Evolutionary conservation across 2,329 filamentous ascomycete genomes (phyloP).

Genomic region (Fusarium vanettenii): DNA sequence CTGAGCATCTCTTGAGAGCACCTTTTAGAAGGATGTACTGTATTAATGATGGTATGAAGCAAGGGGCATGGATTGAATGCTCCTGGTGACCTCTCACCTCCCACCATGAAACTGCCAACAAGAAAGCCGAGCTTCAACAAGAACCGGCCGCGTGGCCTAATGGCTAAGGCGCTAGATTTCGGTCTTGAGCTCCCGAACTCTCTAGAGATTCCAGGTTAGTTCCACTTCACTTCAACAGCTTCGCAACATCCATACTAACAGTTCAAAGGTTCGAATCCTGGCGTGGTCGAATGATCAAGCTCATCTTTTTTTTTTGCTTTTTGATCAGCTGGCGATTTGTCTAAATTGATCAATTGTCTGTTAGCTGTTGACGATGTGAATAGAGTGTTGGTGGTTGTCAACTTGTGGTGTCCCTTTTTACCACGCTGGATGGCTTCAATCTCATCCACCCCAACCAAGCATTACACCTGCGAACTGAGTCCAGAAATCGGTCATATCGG

Average conservation of each 20-base stretch:
- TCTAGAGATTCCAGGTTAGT: neutral
- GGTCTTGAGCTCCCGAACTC: neutral
- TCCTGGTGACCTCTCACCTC: neutral
- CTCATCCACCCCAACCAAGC: neutral
- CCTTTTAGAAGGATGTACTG: neutral
- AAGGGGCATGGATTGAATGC: neutral
- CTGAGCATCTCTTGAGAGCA: neutral
- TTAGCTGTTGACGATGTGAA: neutral
- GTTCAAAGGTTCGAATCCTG: neutral
- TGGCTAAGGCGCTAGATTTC: neutral
- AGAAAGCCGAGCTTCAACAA: neutral
- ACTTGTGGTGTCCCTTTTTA: neutral
- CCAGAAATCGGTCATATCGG: neutral
- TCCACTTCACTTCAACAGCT: neutral
- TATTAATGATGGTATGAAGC: neutral
- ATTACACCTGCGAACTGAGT: neutral
- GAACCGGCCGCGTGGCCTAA: neutral
- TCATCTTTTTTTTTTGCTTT: conserved; percentile 5
- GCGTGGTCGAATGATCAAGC: neutral
- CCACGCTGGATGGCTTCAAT: neutral
- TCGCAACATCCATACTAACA: neutral
- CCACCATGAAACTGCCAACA: neutral
- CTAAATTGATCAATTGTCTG: neutral
- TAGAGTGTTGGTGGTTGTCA: neutral
- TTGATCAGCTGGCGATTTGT: neutral